Base-by-base conservation (phyloP, 2,329 filamentous ascomycete genomes). In the Scedosporium minutisporum region DNA sequence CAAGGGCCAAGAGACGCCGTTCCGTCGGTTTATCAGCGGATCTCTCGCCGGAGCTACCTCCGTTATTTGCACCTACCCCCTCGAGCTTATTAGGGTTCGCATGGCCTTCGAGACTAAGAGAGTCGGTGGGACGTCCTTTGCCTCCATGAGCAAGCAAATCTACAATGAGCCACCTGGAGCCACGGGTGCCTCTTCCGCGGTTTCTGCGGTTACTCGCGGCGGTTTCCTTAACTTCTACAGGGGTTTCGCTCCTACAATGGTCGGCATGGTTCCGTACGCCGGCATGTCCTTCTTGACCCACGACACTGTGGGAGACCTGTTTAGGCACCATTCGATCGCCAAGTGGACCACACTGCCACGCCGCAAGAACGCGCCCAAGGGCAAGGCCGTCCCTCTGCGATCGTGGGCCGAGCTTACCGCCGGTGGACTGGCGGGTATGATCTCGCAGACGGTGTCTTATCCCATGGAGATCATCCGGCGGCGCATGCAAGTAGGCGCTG, bases 201-300 rank as follows among this genome's bases (percentile, higher is more conserved):
- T 77, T 0, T 77, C 77, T 12, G 73, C 77, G 0, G 76, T 85
- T 0, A 87, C 90, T 0, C 80, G 79, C 27, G 82, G 81, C 10
- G 93, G 93, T 3, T 73, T 97, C 0, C 76, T 85, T 63, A 99
- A 99, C 74, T 99, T 99, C 74, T 99, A 97, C 76, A 87, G 95
- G 58, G 95, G 95, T 59, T 99, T 99, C 74, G 85, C 87, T 0
- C 90, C 93, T 0, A 97, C 95, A 0, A 75, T 99, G 4, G 80
- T 96, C 64, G 95, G 95, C 68, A 99, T 99, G 93, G 79, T 99
- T 0, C 95, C 95, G 0, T 99, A 99, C 71, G 95, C 95, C 1
- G 95, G 95, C 69, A 88, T 96, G 70, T 96, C 92, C 1, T 99
- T 99, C 76, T 82, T 99, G 48, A 96, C 91, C 0, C 95, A 99